These are phyloP conservation scores for Aspergillus sp. DNA, from an alignment of 2,329 filamentous ascomycete species.

Conservation along the genomic window DNA sequence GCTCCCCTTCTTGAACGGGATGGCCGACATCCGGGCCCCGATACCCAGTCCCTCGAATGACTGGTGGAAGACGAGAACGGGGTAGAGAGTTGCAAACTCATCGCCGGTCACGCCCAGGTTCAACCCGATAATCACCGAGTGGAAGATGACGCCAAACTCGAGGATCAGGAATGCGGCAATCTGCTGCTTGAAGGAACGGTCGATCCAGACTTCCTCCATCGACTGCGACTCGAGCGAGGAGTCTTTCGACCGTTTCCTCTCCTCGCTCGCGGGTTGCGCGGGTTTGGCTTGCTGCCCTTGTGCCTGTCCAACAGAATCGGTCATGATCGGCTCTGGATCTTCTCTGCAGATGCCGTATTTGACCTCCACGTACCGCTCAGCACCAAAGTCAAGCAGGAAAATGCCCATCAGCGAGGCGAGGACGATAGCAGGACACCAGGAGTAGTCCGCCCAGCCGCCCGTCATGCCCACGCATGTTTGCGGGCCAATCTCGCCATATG, in stretches of 20 bases:
- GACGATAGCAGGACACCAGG: conserved; percentile 51
- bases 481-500: conserved; percentile 42
- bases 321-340: conserved; percentile 1
- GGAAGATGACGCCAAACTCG: conserved; percentile 60
- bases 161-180: conserved; percentile 42
- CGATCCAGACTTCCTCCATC: conserved; percentile 1
- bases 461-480: conserved; percentile 51
- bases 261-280: too few relatives aligned
- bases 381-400: conserved; percentile 49
- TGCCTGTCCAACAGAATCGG: too few relatives aligned
- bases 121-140: conserved; percentile 60
- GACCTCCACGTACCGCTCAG: conserved; percentile 47
- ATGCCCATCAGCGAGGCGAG: conserved; percentile 45
- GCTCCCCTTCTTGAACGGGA: conserved; percentile 43
- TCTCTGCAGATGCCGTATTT: conserved; percentile 39
- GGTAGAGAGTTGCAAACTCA: conserved; percentile 55
- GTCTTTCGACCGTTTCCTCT: too few relatives aligned
- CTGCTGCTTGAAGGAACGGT: conserved; percentile 31
- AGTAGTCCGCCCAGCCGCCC: conserved; percentile 48
- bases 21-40: conserved; percentile 55
- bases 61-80: conserved; percentile 60
- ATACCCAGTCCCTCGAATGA: conserved; percentile 61
- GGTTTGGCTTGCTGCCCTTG: too few relatives aligned
- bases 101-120: conserved; percentile 56
- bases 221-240: too few relatives aligned